Evolutionary conservation across 2,329 filamentous ascomycete species (phyloP).

Genomic region (Sporothrix dimorphospora): DNA sequence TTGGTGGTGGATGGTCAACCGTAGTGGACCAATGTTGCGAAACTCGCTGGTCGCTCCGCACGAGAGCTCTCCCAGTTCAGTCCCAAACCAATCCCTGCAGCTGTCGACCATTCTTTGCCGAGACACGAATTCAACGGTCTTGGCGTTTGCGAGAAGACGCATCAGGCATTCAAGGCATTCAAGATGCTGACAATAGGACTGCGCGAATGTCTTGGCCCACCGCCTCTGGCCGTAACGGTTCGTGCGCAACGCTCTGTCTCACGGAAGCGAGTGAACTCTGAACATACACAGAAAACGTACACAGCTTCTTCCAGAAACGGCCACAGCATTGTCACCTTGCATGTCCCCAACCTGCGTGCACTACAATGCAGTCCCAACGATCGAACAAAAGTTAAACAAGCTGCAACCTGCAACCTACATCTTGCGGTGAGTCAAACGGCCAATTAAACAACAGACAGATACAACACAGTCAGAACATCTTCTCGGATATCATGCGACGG

Average conservation of each 20-base stretch:
- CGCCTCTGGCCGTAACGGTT: slow-evolving; percentile 5
- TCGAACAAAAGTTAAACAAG: neutral
- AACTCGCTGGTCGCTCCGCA: neutral
- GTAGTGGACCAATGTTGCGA: neutral
- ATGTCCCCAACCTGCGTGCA: slow-evolving; percentile 3
- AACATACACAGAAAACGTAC: neutral
- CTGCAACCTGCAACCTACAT: neutral
- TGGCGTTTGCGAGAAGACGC: slow-evolving; percentile 1
- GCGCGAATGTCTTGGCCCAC: no score
- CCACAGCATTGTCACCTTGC: neutral
- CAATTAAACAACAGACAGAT: slow-evolving; percentile 1
- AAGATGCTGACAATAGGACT: no score
- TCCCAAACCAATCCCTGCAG: neutral
- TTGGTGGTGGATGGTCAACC: neutral
- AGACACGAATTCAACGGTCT: slow-evolving; percentile 11
- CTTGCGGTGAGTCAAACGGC: slow-evolving; percentile 22
- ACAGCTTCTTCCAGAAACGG: neutral
- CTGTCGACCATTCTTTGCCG: slow-evolving; percentile 10
- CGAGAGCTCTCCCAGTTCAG: neutral
- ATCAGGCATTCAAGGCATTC: no score
- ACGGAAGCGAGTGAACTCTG: neutral
- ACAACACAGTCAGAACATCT: neutral
- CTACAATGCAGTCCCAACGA: neutral
- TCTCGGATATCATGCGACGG: neutral
- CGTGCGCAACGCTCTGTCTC: neutral